A percentile compares a stretch with the other conserved stretches of the same genome.
These are phyloP conservation scores for Heracleum sosnowskyi DNA, from an alignment of 129 eudicot species.

Conservation along the genomic window DNA sequence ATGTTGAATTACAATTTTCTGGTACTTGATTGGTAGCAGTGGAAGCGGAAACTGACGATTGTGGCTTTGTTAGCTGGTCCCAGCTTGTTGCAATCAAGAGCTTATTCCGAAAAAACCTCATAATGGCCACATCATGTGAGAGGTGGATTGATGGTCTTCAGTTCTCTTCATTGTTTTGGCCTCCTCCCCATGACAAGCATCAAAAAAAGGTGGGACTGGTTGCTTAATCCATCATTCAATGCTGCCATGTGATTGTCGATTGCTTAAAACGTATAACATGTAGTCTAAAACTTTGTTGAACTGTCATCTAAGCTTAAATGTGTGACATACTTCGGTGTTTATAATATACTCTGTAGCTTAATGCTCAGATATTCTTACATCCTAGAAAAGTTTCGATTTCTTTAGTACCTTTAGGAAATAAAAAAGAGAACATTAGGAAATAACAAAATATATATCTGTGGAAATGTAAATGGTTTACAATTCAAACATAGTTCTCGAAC, in stretches of 20 bases:
- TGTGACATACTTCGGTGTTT: neutral
- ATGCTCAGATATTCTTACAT: neutral
- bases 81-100: conserved; percentile 21
- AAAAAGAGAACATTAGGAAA: neutral
- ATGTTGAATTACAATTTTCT: conserved; percentile 55
- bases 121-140: conserved; percentile 65
- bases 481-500: neutral
- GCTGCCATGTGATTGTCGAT: neutral
- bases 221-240: neutral
- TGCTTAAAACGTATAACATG: neutral
- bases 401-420: neutral
- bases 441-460: too few species aligned
- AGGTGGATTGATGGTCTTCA: conserved; percentile 90
- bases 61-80: conserved; percentile 23
- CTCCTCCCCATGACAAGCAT: conserved; percentile 67
- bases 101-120: conserved; percentile 1
- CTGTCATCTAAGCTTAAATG: neutral
- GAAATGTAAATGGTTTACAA: too few species aligned
- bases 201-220: conserved; percentile 59
- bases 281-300: neutral
- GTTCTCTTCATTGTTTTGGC: conserved; percentile 90
- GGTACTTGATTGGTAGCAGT: conserved; percentile 58
- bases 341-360: neutral
- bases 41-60: conserved; percentile 21
- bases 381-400: neutral